These are phyloP conservation scores for Lasiosphaeria ovina DNA, from an alignment of 495 filamentous ascomycete species.

Conservation along the genomic window DNA sequence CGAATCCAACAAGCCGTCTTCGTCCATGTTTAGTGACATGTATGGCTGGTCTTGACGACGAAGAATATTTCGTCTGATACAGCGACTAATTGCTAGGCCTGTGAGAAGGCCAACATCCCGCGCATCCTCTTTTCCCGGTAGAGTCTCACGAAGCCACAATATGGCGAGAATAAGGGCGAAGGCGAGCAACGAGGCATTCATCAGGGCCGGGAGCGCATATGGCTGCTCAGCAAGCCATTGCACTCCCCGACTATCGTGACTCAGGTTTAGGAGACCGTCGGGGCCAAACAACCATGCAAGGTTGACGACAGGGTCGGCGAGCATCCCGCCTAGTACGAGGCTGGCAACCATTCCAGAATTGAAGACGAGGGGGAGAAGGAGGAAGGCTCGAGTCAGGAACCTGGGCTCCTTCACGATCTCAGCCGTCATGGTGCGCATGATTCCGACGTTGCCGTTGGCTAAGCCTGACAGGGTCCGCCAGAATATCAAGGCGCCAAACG, in stretches of 20 bases:
- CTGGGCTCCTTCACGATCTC: slow-evolving; percentile 64
- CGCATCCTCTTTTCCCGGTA: slow-evolving; percentile 4
- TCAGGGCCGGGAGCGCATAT: slow-evolving; percentile 9
- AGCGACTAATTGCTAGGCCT: not conserved
- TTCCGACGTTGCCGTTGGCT: slow-evolving; percentile 75
- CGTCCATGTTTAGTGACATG: slow-evolving; percentile 1
- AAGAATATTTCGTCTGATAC: slow-evolving; percentile 3
- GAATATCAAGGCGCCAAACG: slow-evolving; percentile 64
- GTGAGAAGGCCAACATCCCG: slow-evolving; percentile 6
- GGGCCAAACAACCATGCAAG: slow-evolving; percentile 66
- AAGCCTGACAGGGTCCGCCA: slow-evolving; percentile 68
- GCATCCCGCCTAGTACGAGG: slow-evolving; percentile 58
- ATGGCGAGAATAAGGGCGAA: not conserved
- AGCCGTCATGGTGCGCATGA: slow-evolving; percentile 76
- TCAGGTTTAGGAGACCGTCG: slow-evolving; percentile 33
- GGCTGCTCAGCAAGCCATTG: slow-evolving; percentile 20
- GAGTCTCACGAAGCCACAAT: slow-evolving; percentile 10
- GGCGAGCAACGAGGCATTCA: slow-evolving; percentile 5
- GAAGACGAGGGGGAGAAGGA: slow-evolving; percentile 78
- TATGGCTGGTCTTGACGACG: not conserved
- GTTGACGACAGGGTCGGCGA: slow-evolving; percentile 68
- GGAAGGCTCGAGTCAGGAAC: slow-evolving; percentile 72
- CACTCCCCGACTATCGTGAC: slow-evolving; percentile 29
- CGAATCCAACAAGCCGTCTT: not conserved
- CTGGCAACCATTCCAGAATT: slow-evolving; percentile 66